These are phyloP conservation scores for Metschnikowia picachoensis DNA, from an alignment of 805 yeast genomes.

Conservation along the genomic window DNA sequence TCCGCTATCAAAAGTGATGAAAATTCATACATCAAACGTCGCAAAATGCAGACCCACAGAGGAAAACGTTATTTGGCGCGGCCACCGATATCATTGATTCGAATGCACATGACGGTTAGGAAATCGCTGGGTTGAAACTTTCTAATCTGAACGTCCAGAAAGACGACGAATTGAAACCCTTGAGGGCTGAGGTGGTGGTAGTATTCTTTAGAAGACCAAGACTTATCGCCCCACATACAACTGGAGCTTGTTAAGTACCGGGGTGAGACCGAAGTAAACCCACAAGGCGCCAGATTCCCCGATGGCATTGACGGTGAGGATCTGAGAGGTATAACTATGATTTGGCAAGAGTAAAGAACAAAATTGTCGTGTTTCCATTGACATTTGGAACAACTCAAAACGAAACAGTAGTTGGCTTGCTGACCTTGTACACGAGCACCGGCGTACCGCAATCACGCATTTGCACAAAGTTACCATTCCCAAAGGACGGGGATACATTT, in stretches of 20 bases:
- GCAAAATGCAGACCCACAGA: constrained; percentile 25
- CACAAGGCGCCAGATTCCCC: constrained; percentile 13
- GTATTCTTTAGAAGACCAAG: constrained; percentile 27
- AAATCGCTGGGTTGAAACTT: constrained; percentile 25
- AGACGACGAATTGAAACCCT: constrained; percentile 25
- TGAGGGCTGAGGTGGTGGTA: constrained; percentile 27
- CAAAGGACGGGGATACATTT: constrained; percentile 51
- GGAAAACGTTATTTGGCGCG: constrained; percentile 26
- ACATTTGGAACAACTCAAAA: constrained; percentile 22
- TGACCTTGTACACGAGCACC: constrained; percentile 51
- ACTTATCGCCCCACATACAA: constrained; percentile 25
- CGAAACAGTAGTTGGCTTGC: constrained; percentile 34
- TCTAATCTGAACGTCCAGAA: constrained; percentile 22
- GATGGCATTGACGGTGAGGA: constrained; percentile 5
- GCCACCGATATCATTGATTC: constrained; percentile 23
- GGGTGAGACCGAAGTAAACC: constrained; percentile 18
- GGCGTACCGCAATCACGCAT: constrained; percentile 52
- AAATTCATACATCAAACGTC: constrained; percentile 21
- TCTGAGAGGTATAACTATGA: constrained; percentile 23
- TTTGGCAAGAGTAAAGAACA: constrained; percentile 26
- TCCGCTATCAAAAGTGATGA: constrained; percentile 17
- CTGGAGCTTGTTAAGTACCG: constrained; percentile 14
- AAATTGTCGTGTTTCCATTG: constrained; percentile 18
- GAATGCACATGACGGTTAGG: constrained; percentile 27
- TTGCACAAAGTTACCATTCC: constrained; percentile 50